Conservation (phyloP, 768 basidiomycete species). For the Kockovaella imperatae region DNA sequence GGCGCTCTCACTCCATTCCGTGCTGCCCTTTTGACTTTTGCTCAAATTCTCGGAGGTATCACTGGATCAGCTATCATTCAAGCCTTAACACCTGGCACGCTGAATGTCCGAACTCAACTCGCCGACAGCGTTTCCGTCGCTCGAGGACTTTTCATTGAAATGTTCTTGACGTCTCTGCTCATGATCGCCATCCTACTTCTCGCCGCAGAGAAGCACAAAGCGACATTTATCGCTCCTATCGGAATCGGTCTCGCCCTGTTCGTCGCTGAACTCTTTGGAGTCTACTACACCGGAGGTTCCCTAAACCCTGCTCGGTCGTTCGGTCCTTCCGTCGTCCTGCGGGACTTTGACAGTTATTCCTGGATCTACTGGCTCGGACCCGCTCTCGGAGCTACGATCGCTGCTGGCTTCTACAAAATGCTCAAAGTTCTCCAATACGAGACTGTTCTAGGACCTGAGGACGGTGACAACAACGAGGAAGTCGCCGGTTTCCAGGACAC, state of each 20-base stretch:
- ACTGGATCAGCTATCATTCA: constrained; percentile 42
- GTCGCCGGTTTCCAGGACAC: not conserved
- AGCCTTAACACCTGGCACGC: constrained; percentile 41
- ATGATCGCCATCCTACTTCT: constrained; percentile 37
- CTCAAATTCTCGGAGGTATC: constrained; percentile 45
- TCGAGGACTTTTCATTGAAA: constrained; percentile 46
- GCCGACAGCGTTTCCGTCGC: constrained; percentile 37
- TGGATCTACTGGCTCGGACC: constrained; percentile 45
- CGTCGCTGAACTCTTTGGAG: constrained; percentile 42
- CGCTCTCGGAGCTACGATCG: constrained; percentile 35
- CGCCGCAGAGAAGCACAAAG: constrained; percentile 46
- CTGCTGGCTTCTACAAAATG: constrained; percentile 43
- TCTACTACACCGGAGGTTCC: constrained; percentile 45
- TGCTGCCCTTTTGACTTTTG: constrained; percentile 40
- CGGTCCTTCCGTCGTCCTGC: constrained; percentile 38
- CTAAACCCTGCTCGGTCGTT: constrained; percentile 42
- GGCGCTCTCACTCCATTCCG: constrained; percentile 44
- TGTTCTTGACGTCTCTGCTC: constrained; percentile 44
- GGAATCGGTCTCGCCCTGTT: constrained; percentile 47
- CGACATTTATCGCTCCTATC: constrained; percentile 48
- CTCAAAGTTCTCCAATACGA: constrained; percentile 43
- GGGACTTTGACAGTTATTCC: constrained; percentile 30
- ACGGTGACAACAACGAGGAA: constrained; percentile 9
- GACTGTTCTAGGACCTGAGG: constrained; percentile 42
- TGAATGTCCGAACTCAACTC: constrained; percentile 33